These are phyloP conservation scores for Suhomyces terraborum DNA, from an alignment of 1,139 yeast genomes.

Conservation along the genomic window DNA sequence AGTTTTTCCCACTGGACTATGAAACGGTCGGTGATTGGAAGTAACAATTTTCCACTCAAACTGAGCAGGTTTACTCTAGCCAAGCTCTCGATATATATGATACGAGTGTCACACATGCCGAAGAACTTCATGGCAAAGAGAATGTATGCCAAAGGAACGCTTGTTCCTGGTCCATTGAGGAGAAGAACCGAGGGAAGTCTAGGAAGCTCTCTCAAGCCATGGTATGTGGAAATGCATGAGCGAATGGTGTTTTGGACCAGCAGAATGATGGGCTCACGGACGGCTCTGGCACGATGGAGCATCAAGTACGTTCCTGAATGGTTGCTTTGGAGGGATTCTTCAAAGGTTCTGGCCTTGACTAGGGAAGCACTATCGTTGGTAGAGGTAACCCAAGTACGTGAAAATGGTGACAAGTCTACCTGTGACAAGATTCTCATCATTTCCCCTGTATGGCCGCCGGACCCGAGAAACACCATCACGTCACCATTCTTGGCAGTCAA, in stretches of 20 bases:
- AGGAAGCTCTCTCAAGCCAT: slow-evolving; percentile 21
- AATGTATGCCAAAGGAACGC: slow-evolving; percentile 73
- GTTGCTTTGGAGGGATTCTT: slow-evolving; percentile 25
- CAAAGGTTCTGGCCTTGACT: slow-evolving; percentile 49
- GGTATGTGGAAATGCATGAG: slow-evolving; percentile 38
- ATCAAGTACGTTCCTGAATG: slow-evolving; percentile 31
- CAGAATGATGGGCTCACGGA: slow-evolving; percentile 61
- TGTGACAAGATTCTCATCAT: slow-evolving; percentile 68
- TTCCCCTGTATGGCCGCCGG: slow-evolving; percentile 96
- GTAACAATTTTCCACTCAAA: slow-evolving; percentile 68
- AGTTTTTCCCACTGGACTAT: slow-evolving; percentile 90
- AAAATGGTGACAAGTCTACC: slow-evolving; percentile 27
- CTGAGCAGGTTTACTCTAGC: slow-evolving; percentile 82
- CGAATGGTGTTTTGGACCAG: slow-evolving; percentile 55
- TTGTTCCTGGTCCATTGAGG: slow-evolving; percentile 93
- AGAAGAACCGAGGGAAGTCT: slow-evolving; percentile 56
- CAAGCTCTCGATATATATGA: slow-evolving; percentile 82
- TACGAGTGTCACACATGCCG: slow-evolving; percentile 55
- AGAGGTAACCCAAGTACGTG: slow-evolving; percentile 49
- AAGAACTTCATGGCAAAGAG: slow-evolving; percentile 54
- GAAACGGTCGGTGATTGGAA: slow-evolving; percentile 73
- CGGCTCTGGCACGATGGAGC: slow-evolving; percentile 75
- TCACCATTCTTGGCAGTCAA: slow-evolving; percentile 23
- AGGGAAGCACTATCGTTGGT: slow-evolving; percentile 64
- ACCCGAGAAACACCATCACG: slow-evolving; percentile 65